A percentile compares a stretch with the other conserved stretches of the same genome.
Evolutionary conservation across 2,329 filamentous ascomycete species (phyloP).

Genomic region (Botryotinia convoluta): DNA sequence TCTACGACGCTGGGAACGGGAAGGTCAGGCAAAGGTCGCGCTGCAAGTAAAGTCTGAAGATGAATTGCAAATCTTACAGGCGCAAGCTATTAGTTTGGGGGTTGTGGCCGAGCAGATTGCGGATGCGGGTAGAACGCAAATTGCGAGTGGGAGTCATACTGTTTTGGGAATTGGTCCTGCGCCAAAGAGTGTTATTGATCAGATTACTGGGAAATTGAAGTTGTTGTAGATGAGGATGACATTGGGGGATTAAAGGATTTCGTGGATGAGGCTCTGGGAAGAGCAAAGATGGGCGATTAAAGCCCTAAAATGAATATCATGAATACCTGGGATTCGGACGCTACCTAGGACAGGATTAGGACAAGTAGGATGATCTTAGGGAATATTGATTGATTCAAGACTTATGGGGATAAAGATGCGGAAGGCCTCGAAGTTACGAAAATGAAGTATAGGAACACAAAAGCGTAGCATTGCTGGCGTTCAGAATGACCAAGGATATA

Average conservation of each 20-base stretch:
- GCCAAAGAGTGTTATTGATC: slow-evolving; percentile 81
- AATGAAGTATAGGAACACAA: neutral
- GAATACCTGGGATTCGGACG: neutral
- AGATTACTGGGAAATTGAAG: slow-evolving; percentile 82
- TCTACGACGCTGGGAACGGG: slow-evolving; percentile 79
- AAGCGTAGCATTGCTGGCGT: slow-evolving; percentile 12
- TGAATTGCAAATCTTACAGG: slow-evolving; percentile 70
- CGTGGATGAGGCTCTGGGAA: neutral
- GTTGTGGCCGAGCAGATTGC: slow-evolving; percentile 86
- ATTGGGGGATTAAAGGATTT: neutral
- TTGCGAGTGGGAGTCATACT: slow-evolving; percentile 87
- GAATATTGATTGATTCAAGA: neutral
- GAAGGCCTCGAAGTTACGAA: neutral
- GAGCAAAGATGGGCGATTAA: neutral
- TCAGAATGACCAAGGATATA: neutral
- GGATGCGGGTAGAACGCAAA: slow-evolving; percentile 96
- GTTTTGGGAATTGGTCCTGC: slow-evolving; percentile 82
- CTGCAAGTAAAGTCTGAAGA: slow-evolving; percentile 86
- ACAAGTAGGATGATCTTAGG: neutral
- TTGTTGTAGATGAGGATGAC: slow-evolving; percentile 57
- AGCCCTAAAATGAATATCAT: neutral
- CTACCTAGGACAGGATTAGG: neutral
- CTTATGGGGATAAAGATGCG: neutral
- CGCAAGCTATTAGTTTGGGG: slow-evolving; percentile 76
- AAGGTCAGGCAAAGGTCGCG: slow-evolving; percentile 90